phyloP scores from a whole-genome alignment of 2,329 filamentous ascomycete genomes.

The Ilyonectria mors-panacis region DNA sequence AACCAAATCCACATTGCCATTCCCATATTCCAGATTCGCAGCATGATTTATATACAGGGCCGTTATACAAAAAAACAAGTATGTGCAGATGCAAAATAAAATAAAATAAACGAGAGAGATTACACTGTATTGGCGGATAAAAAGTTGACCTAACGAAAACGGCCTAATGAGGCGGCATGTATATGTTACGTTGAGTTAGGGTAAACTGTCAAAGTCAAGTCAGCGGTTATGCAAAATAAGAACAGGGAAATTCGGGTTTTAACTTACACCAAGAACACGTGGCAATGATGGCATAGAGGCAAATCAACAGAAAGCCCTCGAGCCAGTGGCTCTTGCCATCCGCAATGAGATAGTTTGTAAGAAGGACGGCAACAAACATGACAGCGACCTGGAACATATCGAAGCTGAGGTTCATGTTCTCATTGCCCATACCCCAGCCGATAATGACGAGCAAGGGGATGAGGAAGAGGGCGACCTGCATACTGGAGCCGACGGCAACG shows the following conservation, averaged over 20 bases:
- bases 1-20: constrained; percentile 14
- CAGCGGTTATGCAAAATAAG: neutral
- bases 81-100: constrained; percentile 11
- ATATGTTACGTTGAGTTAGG: constrained; percentile 16
- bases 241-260: neutral
- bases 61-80: neutral
- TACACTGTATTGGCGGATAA: neutral
- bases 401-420: constrained; percentile 86
- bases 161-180: neutral
- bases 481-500: constrained; percentile 84
- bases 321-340: constrained; percentile 89
- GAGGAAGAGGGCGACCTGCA: constrained; percentile 85
- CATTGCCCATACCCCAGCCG: constrained; percentile 80
- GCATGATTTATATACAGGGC: neutral
- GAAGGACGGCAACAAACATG: constrained; percentile 85
- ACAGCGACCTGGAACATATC: constrained; percentile 91
- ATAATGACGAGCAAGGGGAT: constrained; percentile 84
- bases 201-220: constrained; percentile 36
- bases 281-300: constrained; percentile 85
- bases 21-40: neutral
- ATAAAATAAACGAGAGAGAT: neutral
- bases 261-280: constrained; percentile 74
- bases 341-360: constrained; percentile 88
- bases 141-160: neutral
- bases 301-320: constrained; percentile 82